Conservation (phyloP, 2,329 filamentous ascomycete genomes). For the Parascedosporium putredinis region DNA sequence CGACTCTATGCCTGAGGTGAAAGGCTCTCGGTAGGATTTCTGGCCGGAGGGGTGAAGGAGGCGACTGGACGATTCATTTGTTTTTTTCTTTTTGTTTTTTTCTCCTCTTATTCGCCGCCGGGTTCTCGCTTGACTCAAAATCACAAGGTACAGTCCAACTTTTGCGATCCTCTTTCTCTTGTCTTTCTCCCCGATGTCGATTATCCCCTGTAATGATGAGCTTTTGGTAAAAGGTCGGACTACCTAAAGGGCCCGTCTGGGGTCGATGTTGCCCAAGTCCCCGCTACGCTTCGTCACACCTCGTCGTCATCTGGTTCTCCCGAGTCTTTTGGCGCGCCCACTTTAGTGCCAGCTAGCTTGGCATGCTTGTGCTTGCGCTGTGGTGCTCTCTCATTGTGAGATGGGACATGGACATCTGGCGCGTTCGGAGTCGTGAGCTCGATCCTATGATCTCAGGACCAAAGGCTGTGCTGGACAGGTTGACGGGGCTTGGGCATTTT, state of each 20-base stretch:
- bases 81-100: background rate
- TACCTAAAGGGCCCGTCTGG: slow-evolving; percentile 6
- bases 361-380: background rate
- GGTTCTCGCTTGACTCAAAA: no score
- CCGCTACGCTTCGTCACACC: background rate
- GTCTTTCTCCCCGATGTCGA: background rate
- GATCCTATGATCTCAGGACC: background rate
- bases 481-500: background rate
- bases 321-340: background rate
- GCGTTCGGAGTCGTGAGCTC: slow-evolving; percentile 8
- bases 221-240: slow-evolving; percentile 10
- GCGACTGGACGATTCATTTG: background rate
- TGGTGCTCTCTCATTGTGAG: background rate
- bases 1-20: background rate
- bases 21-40: background rate
- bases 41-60: slow-evolving; percentile 5
- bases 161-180: background rate
- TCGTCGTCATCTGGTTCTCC: background rate
- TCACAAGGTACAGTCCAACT: no score
- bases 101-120: background rate
- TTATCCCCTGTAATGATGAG: no score
- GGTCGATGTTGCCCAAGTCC: background rate
- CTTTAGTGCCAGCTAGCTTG: background rate
- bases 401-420: slow-evolving; percentile 2
- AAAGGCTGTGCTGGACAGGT: slow-evolving; percentile 7